Evolutionary conservation across 768 basidiomycete genomes (phyloP).

Genomic region (Paxillus rubicundulus): DNA sequence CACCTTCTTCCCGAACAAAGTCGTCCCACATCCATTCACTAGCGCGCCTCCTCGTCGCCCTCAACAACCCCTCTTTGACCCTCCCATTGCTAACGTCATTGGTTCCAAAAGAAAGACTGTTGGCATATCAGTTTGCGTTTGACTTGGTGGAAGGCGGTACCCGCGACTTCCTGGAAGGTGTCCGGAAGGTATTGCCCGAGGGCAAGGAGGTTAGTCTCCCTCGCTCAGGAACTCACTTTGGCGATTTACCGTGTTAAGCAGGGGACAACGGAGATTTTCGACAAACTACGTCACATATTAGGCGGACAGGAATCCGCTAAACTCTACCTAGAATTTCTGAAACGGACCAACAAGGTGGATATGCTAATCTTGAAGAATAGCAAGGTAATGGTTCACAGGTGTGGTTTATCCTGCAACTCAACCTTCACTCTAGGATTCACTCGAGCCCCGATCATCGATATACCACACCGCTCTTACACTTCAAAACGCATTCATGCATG

Average conservation of each 20-base stretch:
- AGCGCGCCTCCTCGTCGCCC: conserved; percentile 85
- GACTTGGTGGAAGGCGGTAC: conserved; percentile 93
- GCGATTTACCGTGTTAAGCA: conserved; percentile 27
- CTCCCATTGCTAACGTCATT: conserved; percentile 71
- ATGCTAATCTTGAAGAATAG: conserved; percentile 89
- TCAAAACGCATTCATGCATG: conserved; percentile 96
- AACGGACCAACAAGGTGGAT: conserved; percentile 91
- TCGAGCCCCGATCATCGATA: conserved; percentile 93
- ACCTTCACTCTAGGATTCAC: conserved; percentile 57
- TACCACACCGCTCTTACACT: conserved; percentile 96
- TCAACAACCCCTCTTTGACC: conserved; percentile 79
- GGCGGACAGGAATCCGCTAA: conserved; percentile 91
- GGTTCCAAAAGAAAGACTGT: conserved; percentile 63
- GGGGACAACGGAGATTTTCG: conserved; percentile 62
- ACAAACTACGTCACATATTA: conserved; percentile 78
- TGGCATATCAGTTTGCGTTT: conserved; percentile 95
- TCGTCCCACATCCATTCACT: conserved; percentile 77
- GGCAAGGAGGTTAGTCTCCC: conserved; percentile 54
- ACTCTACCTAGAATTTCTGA: conserved; percentile 92
- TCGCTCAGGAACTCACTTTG: background rate
- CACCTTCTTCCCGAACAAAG: conserved; percentile 64
- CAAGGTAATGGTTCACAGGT: conserved; percentile 51
- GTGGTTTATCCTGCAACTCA: conserved; percentile 2
- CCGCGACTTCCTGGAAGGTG: conserved; percentile 84
- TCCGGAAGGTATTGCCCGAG: conserved; percentile 66